These are phyloP conservation scores for Hypoxylon sp. DNA, from an alignment of 2,329 filamentous ascomycete species.

Conservation along the genomic window DNA sequence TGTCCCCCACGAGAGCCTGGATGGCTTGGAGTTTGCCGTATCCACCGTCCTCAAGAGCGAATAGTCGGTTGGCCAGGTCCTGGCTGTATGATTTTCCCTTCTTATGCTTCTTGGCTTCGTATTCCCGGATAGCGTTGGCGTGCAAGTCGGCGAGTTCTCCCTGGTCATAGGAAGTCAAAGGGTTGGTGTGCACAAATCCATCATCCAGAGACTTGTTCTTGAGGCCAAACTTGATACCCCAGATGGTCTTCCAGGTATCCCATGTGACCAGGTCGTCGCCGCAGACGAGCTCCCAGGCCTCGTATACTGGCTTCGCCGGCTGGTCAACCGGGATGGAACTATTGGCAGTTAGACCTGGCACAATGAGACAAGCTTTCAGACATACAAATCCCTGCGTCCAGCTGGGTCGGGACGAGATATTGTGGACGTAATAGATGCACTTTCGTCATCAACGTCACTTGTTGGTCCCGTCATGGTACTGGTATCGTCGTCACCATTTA, in stretches of 20 bases:
- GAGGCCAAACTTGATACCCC: constrained; percentile 31
- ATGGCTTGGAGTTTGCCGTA: constrained; percentile 32
- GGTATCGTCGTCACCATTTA: constrained; percentile 14
- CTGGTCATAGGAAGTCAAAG: constrained; percentile 30
- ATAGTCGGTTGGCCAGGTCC: constrained; percentile 38
- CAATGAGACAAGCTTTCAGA: neutral
- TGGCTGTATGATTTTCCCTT: constrained; percentile 37
- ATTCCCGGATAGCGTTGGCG: constrained; percentile 26
- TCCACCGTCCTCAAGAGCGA: constrained; percentile 20
- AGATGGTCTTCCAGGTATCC: constrained; percentile 28
- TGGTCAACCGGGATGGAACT: constrained; percentile 20
- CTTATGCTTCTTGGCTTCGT: constrained; percentile 24
- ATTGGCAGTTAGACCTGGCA: constrained; percentile 3
- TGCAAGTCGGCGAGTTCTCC: constrained; percentile 38
- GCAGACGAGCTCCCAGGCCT: constrained; percentile 26
- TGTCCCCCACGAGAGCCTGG: constrained; percentile 34
- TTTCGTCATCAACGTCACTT: constrained; percentile 17
- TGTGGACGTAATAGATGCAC: constrained; percentile 22
- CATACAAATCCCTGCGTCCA: constrained; percentile 29
- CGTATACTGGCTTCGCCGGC: constrained; percentile 25
- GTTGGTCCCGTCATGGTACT: constrained; percentile 12
- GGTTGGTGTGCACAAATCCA: constrained; percentile 25
- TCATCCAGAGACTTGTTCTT: constrained; percentile 23
- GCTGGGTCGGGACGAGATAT: constrained; percentile 17
- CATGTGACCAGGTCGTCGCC: constrained; percentile 5